Evolutionary conservation across 2,329 filamentous ascomycete genomes (phyloP).

Genomic region (Metarhizium rileyi): DNA sequence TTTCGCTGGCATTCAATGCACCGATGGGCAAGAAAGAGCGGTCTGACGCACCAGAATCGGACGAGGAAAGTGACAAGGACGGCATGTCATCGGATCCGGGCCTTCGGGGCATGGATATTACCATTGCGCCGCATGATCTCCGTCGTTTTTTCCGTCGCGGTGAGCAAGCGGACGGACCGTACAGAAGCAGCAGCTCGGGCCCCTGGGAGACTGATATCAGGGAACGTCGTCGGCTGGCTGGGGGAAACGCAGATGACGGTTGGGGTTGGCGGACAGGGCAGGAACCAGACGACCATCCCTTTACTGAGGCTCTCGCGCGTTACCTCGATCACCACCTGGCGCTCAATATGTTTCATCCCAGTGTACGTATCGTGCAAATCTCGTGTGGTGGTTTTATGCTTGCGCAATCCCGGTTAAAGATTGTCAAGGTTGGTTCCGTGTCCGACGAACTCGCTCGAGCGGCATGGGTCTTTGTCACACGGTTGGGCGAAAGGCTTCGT

Average conservation of each 20-base stretch:
- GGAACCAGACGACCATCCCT: constrained; percentile 23
- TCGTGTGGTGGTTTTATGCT: constrained; percentile 47
- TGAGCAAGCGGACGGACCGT: constrained; percentile 7
- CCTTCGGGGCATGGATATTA: constrained; percentile 39
- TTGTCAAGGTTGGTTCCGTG: constrained; percentile 23
- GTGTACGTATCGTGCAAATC: constrained; percentile 42
- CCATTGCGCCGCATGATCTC: constrained; percentile 39
- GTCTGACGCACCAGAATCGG: constrained; percentile 2
- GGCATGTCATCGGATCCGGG: constrained; percentile 15
- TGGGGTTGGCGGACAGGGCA: constrained; percentile 36
- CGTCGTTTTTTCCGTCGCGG: constrained; percentile 35
- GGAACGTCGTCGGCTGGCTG: constrained; percentile 36
- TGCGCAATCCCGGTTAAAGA: constrained; percentile 41
- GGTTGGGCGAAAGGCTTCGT: constrained; percentile 23
- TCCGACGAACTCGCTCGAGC: constrained; percentile 22
- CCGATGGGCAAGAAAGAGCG: constrained; percentile 17
- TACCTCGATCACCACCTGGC: constrained; percentile 45
- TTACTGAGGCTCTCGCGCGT: constrained; percentile 37
- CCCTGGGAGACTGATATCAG: constrained; percentile 23
- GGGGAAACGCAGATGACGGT: constrained; percentile 38
- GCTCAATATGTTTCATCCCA: constrained; percentile 44
- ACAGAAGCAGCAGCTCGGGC: constrained; percentile 5
- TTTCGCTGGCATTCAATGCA: constrained; percentile 42
- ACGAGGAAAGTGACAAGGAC: constrained; percentile 11
- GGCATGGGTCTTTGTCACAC: constrained; percentile 28